Base-by-base conservation (phyloP, 2,329 filamentous ascomycete species). In the Dactylonectria estremocensis region DNA sequence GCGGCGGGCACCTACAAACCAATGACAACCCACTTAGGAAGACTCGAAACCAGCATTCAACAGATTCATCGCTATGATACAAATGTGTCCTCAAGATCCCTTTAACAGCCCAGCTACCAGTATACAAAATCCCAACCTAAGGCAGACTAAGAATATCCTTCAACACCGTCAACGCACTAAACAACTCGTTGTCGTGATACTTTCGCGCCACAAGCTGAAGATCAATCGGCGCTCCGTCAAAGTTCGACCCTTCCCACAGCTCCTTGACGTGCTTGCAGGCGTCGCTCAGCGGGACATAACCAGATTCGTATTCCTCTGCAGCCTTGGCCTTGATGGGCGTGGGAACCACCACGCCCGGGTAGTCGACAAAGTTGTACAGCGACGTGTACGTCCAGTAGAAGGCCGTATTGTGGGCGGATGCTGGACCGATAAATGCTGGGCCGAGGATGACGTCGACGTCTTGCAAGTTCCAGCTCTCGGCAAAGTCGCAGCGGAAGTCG, bases 331-430 rank as follows among this genome's bases (percentile, higher is more conserved):
- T 76, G 33, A 82, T 66, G 0, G 35, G 73, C 11, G 73, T 73
- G 2, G 73, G 70, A 22, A 75, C 35, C 2, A 75, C 73, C 4
- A 61, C 78, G 0, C 78, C 80, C 0, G 81, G 80, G 28, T 79
- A 81, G 64, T 83, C 81, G 1, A 82, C 72, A 14, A 80, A 75
- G 20, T 82, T 82, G 61, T 77, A 83, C 3, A 82, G 72, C 2
- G 79, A 78, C 1, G 80, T 81, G 67, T 82, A 81, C 0, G 78
- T 79, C 80, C 80, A 80, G 68, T 80, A 78, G 6, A 78, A 70
- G 0, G 76, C 76, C 11, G 80, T 80, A 22, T 82, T 80, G 54
- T 83, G 81, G 5, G 69, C 70, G n/a, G 73, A 73, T 0, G 81
- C 81, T 3, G 81, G 79, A 2, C 81, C 80, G 16, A 81, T 75